Base-by-base conservation (phyloP, 169 alveolate genomes). In the Miamiensis avidus region DNA sequence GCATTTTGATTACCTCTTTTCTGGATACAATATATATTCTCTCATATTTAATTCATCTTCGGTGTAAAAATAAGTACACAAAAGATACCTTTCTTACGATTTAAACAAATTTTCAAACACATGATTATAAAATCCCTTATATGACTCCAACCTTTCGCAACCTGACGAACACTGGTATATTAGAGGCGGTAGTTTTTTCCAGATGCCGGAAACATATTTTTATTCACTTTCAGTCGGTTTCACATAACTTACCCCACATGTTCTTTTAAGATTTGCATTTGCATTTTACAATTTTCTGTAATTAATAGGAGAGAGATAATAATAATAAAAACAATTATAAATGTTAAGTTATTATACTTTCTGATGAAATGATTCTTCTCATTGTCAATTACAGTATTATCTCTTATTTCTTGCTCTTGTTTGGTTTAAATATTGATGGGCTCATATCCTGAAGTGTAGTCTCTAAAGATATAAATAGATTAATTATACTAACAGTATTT, bases 221-320 rank as follows among this genome's bases (percentile, higher is more conserved):
- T 91, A 78, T 75, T 91, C 64, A 25, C 89, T 78, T 64, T 91
- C 95, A 32, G 91, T 78, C 74, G 74, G 28, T 69, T 81, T 86
- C 29, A 91, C 95, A 83, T 81, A 91, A 0, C 89, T 78, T 0
- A 91, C 95, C 15, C 95, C 95, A 81, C 95, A 91, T 27, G 89
- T 86, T 83, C 93, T 85, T 65, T 91, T 88, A 27, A 91, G 33
- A 81, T 86, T 86, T 30, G 81, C 29, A 33, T 81, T 86, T 25
- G 83, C 83, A 29, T 86, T 49, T 49, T 79, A 65, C 75, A 81
- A 75, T 65, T 76, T 26, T 81, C 90, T 86, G 28, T 11, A 49
- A 49, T 49, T 49, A 49, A 49, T 11, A 49, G 20, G 20, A 49
- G 20, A 11, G 4, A 11, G 20, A 49, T 11, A 49, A 49, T 49